phyloP scores from a whole-genome alignment of 192 early-diverging fungal genomes.

The Coemansia sp. region DNA sequence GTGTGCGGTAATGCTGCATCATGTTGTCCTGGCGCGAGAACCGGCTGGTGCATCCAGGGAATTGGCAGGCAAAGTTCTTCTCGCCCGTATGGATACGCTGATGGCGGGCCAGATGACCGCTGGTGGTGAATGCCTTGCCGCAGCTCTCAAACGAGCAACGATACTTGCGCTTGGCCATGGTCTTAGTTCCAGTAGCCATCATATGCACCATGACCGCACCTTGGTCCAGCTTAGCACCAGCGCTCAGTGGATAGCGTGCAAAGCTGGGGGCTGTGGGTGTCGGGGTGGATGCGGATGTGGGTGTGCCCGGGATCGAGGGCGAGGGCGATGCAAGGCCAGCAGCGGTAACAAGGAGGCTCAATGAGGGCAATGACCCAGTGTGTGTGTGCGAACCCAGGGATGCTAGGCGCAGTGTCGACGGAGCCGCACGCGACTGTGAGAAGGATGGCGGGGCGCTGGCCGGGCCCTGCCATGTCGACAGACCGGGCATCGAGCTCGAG shows the following conservation, averaged over 20 bases:
- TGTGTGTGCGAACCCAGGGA: not conserved
- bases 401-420: slow-evolving; percentile 1
- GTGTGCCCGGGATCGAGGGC: not conserved
- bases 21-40: slow-evolving; percentile 82
- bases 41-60: slow-evolving; percentile 62
- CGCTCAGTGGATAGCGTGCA: not conserved
- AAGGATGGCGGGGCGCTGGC: not conserved
- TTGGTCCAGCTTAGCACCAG: not conserved
- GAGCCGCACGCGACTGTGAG: not conserved
- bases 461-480: not conserved
- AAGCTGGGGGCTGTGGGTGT: slow-evolving; percentile 2
- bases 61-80: slow-evolving; percentile 69
- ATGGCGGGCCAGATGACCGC: slow-evolving; percentile 60
- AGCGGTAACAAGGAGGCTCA: slow-evolving; percentile 2
- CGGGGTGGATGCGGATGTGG: not conserved
- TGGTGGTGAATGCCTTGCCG: slow-evolving; percentile 69
- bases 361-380: slow-evolving; percentile 3
- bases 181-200: slow-evolving; percentile 7
- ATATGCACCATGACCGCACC: slow-evolving; percentile 8
- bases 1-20: slow-evolving; percentile 82
- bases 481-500: slow-evolving; percentile 1
- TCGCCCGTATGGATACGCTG: slow-evolving; percentile 80
- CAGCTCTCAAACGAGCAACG: slow-evolving; percentile 56
- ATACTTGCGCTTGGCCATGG: slow-evolving; percentile 57
- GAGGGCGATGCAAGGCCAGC: slow-evolving; percentile 1